Base-by-base conservation (phyloP, 2,329 filamentous ascomycete species). In the Fusarium torulosum region DNA sequence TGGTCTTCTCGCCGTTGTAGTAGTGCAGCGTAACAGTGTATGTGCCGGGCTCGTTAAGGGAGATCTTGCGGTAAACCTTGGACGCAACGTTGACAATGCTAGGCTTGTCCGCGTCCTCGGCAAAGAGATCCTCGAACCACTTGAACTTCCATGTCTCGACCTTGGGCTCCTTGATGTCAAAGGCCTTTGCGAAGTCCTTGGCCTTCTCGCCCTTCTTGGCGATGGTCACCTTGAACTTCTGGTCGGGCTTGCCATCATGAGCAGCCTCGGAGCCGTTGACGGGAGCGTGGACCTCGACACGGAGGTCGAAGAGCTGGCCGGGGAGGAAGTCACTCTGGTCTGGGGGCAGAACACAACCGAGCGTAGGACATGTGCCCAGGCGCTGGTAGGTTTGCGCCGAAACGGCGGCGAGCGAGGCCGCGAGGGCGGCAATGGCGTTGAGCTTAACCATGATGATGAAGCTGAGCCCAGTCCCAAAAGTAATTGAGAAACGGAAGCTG, bases 41-140 rank as follows among this genome's bases (percentile, higher is more conserved):
- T 69, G 90, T 88, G 67, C 93, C 93, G 1, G 93, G 91, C 81
- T 94, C 90, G 75, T 91, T 90, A 25, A 96, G 83, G 19, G 89
- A 89, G 45, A 96, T 85, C 66, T 88, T 86, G 64, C 93, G 87
- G 81, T 93, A 96, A 29, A 88, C 88, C 80, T 94, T 95, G 66
- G 91, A 86, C 3, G 92, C 89, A 51, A 96, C 93, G 64, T 93
- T 92, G 79, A 96, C 93, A 20, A 93, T 74, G 2, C 90, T 91
- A 6, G 91, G 86, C 35, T 85, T 89, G 20, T 86, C 80, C 5
- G 88, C 88, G 72, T 94, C 92, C 74, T 89, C 81, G 27, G 92
- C 92, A 75, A 93, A 96, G 25, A 93, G 85, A 73, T 96, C 91
- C 81, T 95, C 93, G 74, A 87, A 95, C 91, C 91, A 96, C n/a